Evolutionary conservation across 2,329 filamentous ascomycete genomes (phyloP).

Genomic region (Aquanectria penicillioides): DNA sequence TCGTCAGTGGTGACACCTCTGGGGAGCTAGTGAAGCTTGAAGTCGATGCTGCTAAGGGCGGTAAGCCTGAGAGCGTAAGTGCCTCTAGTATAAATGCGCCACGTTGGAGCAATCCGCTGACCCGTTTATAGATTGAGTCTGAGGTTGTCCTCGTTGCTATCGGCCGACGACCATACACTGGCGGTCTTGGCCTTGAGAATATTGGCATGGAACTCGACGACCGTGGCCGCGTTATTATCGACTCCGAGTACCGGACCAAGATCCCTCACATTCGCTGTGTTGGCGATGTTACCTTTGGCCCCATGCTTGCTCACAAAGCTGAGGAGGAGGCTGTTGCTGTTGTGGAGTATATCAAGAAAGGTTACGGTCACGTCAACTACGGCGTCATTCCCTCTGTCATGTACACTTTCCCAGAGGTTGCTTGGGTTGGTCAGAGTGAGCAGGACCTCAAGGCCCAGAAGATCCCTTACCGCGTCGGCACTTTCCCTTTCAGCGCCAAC

Average conservation of each 20-base stretch:
- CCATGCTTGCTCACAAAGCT: slow-evolving; percentile 99
- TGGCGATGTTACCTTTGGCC: slow-evolving; percentile 95
- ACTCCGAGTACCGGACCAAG: slow-evolving; percentile 99
- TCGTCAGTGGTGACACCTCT: slow-evolving; percentile 82
- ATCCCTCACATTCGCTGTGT: slow-evolving; percentile 96
- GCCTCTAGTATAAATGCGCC: background rate
- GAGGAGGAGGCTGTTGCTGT: slow-evolving; percentile 97
- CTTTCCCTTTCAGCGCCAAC: slow-evolving; percentile 98
- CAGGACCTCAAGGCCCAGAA: slow-evolving; percentile 91
- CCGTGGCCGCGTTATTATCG: slow-evolving; percentile 93
- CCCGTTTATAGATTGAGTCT: slow-evolving; percentile 76
- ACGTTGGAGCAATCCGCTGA: slow-evolving; percentile 31
- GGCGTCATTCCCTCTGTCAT: slow-evolving; percentile 97
- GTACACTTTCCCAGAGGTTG: slow-evolving; percentile 99
- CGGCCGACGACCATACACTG: slow-evolving; percentile 93
- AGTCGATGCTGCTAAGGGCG: slow-evolving; percentile 93
- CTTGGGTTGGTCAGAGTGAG: slow-evolving; percentile 98
- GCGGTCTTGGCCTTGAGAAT: slow-evolving; percentile 91
- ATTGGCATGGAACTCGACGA: slow-evolving; percentile 92
- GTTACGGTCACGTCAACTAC: slow-evolving; percentile 99
- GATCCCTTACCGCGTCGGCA: slow-evolving; percentile 91
- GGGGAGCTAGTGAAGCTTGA: slow-evolving; percentile 83
- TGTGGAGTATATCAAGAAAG: slow-evolving; percentile 97
- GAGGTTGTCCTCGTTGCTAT: slow-evolving; percentile 98
- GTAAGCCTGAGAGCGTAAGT: slow-evolving; percentile 89